Evolutionary conservation across 1,284 basidiomycete genomes (phyloP), one percentile per base, ranked within the genome.

Genomic region (Wallemia ichthyophaga): DNA sequence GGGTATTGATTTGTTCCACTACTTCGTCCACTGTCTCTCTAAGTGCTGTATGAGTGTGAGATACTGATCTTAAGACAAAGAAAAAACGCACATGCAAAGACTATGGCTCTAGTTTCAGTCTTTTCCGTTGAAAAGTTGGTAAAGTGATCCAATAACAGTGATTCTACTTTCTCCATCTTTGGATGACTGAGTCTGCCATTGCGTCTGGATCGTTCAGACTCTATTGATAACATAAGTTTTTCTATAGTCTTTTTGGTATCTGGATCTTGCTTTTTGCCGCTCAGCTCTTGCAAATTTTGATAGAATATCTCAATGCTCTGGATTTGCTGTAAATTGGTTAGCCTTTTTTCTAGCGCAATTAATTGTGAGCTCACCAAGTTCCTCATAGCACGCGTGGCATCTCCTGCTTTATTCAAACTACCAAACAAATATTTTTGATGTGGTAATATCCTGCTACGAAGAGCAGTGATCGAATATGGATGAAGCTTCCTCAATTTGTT

Each of bases 1-100:
- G 72, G 66, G 82, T 82, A 62, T 80, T 73, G 71, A 71, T 69
- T 58, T 59, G 61, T 53, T 55, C 62, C 19, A 94, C 86, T 58
- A 98, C 79, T 70, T 98, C 89, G 59, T 88, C 82, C 1, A 98
- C 87, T 58, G 82, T 83, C 60, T 85, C 81, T 57, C 94, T 48
- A 5, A 48, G 37, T 21, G 37, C 37, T 48, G 28, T 11, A 48
- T 3, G 11, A 48, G n/a, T 5, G n/a, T 31, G 7, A 31, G 28
- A 31, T 31, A 31, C 28, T n/a, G n/a, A n/a, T n/a, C n/a, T n/a
- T n/a, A n/a, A n/a, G n/a, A n/a, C 13, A 48, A 48, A 48, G 37
- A 5, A 48, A 48, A 48, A 48, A 48, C 37, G 7, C 37, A 48
- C 37, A 48, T 17, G n/a, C n/a, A 67, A 98, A 99, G 1, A 99